Evolutionary conservation across 1,284 basidiomycete genomes (phyloP).

Genomic region (Ustilago xerochloae): DNA sequence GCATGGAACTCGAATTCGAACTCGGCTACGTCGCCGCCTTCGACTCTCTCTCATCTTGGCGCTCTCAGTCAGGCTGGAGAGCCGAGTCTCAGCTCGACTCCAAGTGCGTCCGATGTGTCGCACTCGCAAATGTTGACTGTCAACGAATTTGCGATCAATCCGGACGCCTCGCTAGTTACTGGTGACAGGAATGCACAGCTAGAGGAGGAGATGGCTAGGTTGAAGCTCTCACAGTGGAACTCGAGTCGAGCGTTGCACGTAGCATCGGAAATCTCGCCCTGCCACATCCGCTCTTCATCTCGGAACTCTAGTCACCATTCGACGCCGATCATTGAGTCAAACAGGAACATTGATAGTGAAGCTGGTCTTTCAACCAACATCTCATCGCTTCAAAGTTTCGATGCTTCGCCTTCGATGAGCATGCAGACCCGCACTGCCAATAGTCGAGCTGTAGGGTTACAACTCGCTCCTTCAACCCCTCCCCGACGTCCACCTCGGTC

Average conservation of each 20-base stretch:
- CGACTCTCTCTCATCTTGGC: conserved; percentile 10
- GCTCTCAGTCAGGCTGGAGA: not conserved
- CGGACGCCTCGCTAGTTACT: conserved; percentile 27
- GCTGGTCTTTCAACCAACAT: not conserved
- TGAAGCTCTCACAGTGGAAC: conserved; percentile 20
- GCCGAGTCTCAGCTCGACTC: not conserved
- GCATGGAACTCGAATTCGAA: conserved; percentile 19
- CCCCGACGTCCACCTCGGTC: conserved; percentile 8
- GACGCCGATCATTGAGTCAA: conserved; percentile 14
- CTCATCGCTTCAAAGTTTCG: not conserved
- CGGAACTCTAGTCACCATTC: no score
- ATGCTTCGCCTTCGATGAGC: not conserved
- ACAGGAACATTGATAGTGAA: conserved; percentile 15
- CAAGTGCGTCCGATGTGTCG: conserved; percentile 7
- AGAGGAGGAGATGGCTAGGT: conserved; percentile 31
- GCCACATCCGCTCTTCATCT: not conserved
- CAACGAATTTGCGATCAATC: conserved; percentile 14
- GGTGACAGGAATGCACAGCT: conserved; percentile 37
- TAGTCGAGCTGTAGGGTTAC: no score
- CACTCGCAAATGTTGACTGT: conserved; percentile 1
- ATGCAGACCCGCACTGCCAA: not conserved
- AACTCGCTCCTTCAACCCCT: no score
- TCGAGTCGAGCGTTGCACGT: not conserved
- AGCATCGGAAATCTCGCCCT: not conserved
- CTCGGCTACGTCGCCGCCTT: conserved; percentile 18